Percentiles rank a stretch among this genome's conserved stretches.
Evolutionary conservation across 108 stramenopile species (phyloP).

Genomic region (Skeletonema grethae): DNA sequence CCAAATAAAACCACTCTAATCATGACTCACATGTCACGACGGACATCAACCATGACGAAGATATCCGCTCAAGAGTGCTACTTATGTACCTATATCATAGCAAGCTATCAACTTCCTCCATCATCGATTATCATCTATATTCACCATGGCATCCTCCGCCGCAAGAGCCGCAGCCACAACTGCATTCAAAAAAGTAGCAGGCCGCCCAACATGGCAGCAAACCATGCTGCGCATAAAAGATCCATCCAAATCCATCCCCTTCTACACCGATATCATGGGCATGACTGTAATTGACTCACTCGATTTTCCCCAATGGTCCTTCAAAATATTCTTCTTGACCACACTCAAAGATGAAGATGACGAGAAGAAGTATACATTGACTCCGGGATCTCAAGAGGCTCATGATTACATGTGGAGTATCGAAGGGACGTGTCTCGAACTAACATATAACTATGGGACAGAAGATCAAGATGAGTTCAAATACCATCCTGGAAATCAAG

Average conservation of each 20-base stretch:
- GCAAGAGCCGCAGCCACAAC: not conserved
- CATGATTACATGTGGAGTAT: constrained; percentile 89
- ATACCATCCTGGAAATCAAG: constrained; percentile 95
- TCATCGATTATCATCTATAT: too few species aligned
- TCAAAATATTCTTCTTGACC: constrained; percentile 79
- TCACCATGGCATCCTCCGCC: not conserved
- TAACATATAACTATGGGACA: constrained; percentile 95
- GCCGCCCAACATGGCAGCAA: constrained; percentile 91
- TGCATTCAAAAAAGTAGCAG: constrained; percentile 45
- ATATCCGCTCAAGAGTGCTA: too few species aligned
- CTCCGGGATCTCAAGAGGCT: constrained; percentile 76
- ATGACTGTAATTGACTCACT: constrained; percentile 83
- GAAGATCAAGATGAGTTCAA: constrained; percentile 75
- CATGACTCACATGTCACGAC: too few species aligned
- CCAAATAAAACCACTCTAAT: too few species aligned
- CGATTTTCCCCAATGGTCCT: constrained; percentile 79
- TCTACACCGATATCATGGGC: constrained; percentile 75
- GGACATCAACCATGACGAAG: too few species aligned
- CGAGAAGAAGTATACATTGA: constrained; percentile 55
- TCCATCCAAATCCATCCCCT: constrained; percentile 67
- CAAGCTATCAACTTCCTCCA: too few species aligned
- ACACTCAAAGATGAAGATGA: constrained; percentile 65
- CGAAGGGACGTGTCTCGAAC: constrained; percentile 71
- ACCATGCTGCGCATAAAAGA: constrained; percentile 88
- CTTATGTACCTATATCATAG: too few species aligned